Conservation (phyloP, 2,329 filamentous ascomycete species). For the Alternaria consortialis region DNA sequence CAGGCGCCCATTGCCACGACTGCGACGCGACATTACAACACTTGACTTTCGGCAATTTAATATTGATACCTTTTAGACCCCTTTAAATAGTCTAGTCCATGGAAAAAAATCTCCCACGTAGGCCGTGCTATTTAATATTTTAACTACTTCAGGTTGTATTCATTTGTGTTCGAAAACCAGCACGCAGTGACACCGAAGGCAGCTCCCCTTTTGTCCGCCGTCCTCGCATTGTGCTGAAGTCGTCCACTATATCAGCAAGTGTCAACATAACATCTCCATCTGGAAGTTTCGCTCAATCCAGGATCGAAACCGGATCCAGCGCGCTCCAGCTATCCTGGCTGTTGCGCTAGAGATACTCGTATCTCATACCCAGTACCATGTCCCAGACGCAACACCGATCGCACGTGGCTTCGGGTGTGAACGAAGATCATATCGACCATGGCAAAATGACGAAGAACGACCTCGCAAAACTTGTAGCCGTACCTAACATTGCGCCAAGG, state of each 20-base stretch:
- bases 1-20: background rate
- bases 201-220: too few species aligned
- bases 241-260: background rate
- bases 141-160: too few species aligned
- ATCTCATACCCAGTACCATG: background rate
- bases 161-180: too few species aligned
- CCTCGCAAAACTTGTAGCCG: constrained; percentile 11
- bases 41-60: background rate
- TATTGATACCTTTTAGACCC: background rate
- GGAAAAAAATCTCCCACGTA: too few species aligned
- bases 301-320: background rate
- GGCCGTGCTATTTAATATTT: too few species aligned
- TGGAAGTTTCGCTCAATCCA: background rate
- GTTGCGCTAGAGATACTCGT: background rate
- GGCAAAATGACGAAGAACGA: background rate
- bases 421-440: background rate
- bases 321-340: background rate
- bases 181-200: too few species aligned
- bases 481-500: constrained; percentile 8
- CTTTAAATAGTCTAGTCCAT: too few species aligned
- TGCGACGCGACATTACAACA: background rate
- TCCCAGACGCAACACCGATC: background rate
- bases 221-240: background rate
- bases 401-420: background rate
- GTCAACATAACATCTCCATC: background rate